Base-by-base conservation (phyloP, 1,284 basidiomycete genomes). In the Cronartium quercuum region DNA sequence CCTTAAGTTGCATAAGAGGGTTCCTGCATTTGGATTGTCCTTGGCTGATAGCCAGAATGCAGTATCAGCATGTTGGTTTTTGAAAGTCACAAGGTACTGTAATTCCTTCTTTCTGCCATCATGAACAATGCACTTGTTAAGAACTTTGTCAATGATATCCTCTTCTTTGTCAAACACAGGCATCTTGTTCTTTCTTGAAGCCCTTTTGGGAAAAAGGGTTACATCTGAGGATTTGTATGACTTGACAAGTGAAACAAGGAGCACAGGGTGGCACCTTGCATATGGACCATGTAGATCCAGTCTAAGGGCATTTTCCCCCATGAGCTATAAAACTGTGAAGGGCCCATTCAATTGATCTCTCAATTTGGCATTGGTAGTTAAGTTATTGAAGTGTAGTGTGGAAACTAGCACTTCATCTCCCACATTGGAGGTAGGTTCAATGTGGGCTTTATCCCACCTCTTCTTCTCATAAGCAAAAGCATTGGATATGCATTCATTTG, bases 371-470 rank as follows among this genome's bases (percentile, higher is more conserved):
- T 40, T 40, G 6, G 44, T 55, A 10, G 40, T 34, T 2, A 69
- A 29, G 51, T 60, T 69, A n/a, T 44, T 69, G n/a, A 69, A 69
- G 13, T 69, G 47, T n/a, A 47, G 34, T 21, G 58, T 68, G 5
- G 55, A 68, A 2, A 68, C 9, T 5, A 60, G 34, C 4, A 68
- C 47, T 29, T 21, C 4, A 55, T 68, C 55, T 34, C 67, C 67
- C 1, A 68, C 18, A n/a, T 57, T 55, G n/a, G 60, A 9, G 5
- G 47, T n/a, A 15, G 15, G 34, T 2, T 12, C 24, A 6, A 12
- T 40, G 42, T 68, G 67, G 12, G 35, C 3, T 41, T 60, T 60
- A 21, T 68, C 55, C 67, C 67, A 68, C 24, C 37, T 35, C 12
- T 68, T 37, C 24, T 60, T 68, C 6, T 38, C 41, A 37, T 60